Base-by-base conservation (phyloP, 2,329 filamentous ascomycete species). In the Dactylellina sp. region DNA sequence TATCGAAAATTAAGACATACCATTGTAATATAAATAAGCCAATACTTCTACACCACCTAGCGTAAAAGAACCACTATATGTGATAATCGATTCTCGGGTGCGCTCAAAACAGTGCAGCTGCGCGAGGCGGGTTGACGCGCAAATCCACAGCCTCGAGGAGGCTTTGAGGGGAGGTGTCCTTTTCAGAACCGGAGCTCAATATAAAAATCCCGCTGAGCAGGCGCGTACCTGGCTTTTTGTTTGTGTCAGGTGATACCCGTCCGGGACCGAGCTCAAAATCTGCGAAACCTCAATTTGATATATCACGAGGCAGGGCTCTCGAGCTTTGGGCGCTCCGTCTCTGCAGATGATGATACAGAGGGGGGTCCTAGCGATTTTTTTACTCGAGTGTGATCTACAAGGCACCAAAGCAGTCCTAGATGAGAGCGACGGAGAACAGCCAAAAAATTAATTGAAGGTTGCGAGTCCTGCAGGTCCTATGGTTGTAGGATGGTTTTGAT, bases 1-100 rank as follows among this genome's bases (percentile, higher is more conserved):
- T 78, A 70, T 81, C 83, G 80, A 81, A 82, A 76, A 76, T 78
- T 77, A 47, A 57, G 35, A 62, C 39, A 42, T 70, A 75, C 65
- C 72, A 61, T 66, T 56, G 46, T 47, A 7, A 22, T 28, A 25
- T 25, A 57, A n/a, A 35, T 6, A 24, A 70, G 75, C 35, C 32
- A 61, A 37, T 39, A 59, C 37, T 32, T 37, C 50, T 56, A 64
- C 59, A 63, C 64, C 22, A 12, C 37, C 35, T 40, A 18, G 50
- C 55, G 57, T 55, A 57, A 22, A 39, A 55, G 61, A 42, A 47
- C 32, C 28, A 46, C 39, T 40, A 37, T 37, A 65, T 24, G 35
- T 5, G 35, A 20, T 37, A 40, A 47, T 22, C 35, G 62, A 44
- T 57, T 78, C 66, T 63, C 77, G 76, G 77, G 71, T 77, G 78